phyloP scores from a whole-genome alignment of 202 grass and related monocot species.

The Musa balbisiana region DNA sequence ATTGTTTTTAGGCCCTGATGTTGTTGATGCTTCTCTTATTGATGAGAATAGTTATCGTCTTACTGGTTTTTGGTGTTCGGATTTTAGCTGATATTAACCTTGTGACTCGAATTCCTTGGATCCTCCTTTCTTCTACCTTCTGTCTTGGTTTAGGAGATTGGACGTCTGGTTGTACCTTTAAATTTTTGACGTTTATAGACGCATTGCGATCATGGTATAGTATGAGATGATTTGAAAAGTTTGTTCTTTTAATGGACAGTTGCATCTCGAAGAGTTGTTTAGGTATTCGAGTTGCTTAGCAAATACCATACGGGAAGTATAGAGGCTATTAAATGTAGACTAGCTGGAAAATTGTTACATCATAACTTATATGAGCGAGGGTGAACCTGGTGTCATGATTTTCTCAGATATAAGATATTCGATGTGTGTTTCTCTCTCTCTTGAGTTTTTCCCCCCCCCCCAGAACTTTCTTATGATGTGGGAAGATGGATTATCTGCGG shows the following conservation, averaged over 20 bases:
- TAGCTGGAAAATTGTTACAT: neutral
- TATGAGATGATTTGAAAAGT: neutral
- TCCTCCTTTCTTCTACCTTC: neutral
- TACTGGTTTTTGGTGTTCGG: neutral
- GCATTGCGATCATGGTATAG: neutral
- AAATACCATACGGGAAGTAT: neutral
- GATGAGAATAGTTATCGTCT: too few species aligned
- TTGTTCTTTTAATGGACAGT: neutral
- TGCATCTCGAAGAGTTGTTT: neutral
- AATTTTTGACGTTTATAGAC: neutral
- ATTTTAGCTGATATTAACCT: neutral
- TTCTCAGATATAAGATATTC: neutral
- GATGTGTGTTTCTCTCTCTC: neutral
- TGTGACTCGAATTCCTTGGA: neutral
- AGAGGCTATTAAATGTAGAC: neutral
- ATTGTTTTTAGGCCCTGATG: neutral
- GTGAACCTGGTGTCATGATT: too few species aligned
- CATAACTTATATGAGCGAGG: neutral
- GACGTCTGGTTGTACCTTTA: neutral
- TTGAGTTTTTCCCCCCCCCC: too few species aligned
- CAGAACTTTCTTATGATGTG: too few species aligned
- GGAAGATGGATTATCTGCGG: too few species aligned
- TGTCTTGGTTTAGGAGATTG: neutral
- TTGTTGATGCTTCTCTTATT: too few species aligned
- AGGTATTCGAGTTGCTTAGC: neutral